Evolutionary conservation across 768 basidiomycete species (phyloP).

Genomic region (Tricholoma matsutake): DNA sequence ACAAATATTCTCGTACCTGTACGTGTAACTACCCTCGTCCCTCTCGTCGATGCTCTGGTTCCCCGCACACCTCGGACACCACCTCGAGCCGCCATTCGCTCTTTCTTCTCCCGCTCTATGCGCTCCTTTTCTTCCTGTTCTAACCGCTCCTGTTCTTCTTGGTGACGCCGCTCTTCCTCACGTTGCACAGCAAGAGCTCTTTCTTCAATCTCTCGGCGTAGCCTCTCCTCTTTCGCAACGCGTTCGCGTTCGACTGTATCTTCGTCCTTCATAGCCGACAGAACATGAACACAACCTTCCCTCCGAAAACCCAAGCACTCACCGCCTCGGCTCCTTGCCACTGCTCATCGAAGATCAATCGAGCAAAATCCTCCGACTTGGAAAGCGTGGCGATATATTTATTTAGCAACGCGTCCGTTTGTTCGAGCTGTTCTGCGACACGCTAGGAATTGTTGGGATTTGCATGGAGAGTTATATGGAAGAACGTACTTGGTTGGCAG

Average conservation of each 20-base stretch:
- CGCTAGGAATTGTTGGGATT: constrained; percentile 38
- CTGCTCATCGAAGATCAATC: constrained; percentile 70
- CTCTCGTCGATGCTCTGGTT: constrained; percentile 62
- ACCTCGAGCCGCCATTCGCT: constrained; percentile 41
- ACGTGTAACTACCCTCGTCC: constrained; percentile 36
- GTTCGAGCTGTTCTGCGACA: constrained; percentile 60
- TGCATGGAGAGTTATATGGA: background rate
- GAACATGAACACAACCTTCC: background rate
- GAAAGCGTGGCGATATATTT: constrained; percentile 70
- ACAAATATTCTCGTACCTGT: constrained; percentile 29
- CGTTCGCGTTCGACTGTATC: constrained; percentile 46
- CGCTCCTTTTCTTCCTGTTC: constrained; percentile 38
- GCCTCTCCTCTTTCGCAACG: constrained; percentile 39
- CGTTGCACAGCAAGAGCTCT: constrained; percentile 30
- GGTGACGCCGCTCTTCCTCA: constrained; percentile 45
- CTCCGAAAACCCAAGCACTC: constrained; percentile 21
- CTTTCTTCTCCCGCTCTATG: constrained; percentile 44
- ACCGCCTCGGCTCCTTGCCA: constrained; percentile 77
- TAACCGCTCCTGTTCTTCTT: constrained; percentile 44
- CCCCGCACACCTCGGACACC: constrained; percentile 71
- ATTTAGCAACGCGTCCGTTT: constrained; percentile 72
- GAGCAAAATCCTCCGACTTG: constrained; percentile 65
- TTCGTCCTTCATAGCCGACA: constrained; percentile 51
- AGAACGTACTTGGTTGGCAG: constrained; percentile 63
- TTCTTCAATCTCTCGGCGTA: constrained; percentile 45